Conservation (phyloP, 768 basidiomycete species). For the Suillus occidentalis region DNA sequence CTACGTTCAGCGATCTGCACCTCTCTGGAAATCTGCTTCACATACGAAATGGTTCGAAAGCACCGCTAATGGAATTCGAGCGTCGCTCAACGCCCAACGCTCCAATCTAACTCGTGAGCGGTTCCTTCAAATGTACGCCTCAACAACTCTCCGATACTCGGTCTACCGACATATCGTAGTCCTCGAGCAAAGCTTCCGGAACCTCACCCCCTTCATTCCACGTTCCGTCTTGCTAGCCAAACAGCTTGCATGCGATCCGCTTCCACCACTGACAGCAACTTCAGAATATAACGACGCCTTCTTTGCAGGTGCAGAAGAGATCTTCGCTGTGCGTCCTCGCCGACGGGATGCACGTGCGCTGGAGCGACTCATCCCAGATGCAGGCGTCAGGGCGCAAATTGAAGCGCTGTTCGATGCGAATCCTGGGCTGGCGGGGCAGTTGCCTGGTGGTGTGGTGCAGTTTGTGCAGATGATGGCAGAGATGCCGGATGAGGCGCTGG, state of each 20-base stretch:
- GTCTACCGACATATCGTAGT: conserved; percentile 78
- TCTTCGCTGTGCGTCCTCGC: conserved; percentile 36
- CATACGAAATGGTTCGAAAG: conserved; percentile 66
- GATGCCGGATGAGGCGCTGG: conserved; percentile 55
- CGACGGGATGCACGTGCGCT: conserved; percentile 53
- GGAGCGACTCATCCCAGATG: conserved; percentile 59
- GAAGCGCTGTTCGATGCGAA: conserved; percentile 61
- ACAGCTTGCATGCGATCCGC: conserved; percentile 79
- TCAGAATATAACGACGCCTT: conserved; percentile 72
- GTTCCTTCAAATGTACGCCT: conserved; percentile 40
- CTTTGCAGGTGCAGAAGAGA: conserved; percentile 65
- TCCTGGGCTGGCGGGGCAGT: conserved; percentile 52
- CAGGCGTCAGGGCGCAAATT: conserved; percentile 54
- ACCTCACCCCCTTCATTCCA: conserved; percentile 73
- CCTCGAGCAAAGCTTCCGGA: conserved; percentile 59
- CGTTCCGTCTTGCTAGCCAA: conserved; percentile 48
- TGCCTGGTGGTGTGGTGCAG: conserved; percentile 66
- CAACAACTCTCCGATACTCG: conserved; percentile 45
- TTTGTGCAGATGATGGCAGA: conserved; percentile 58
- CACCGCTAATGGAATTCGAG: conserved; percentile 44
- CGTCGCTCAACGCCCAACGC: conserved; percentile 33
- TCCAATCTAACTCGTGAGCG: conserved; percentile 28
- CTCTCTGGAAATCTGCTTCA: conserved; percentile 79
- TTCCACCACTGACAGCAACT: conserved; percentile 66
- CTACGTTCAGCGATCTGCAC: conserved; percentile 75